Percentiles rank a stretch among this genome's conserved stretches.
Conservation (phyloP, 2,329 filamentous ascomycete species). For the Diaporthe capsici region DNA sequence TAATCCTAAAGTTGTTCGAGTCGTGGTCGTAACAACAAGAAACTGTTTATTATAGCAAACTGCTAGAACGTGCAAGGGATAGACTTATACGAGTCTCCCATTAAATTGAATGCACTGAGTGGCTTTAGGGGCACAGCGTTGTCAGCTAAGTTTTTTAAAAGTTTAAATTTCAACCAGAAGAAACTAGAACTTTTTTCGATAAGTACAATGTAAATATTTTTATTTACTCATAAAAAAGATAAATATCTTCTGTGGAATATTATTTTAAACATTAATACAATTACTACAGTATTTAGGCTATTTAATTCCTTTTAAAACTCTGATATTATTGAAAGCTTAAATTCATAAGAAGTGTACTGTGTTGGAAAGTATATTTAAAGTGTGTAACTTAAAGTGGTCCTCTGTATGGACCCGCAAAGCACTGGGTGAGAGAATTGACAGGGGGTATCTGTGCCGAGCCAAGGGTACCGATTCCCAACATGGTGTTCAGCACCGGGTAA, state of each 20-base stretch:
- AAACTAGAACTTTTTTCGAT: neutral
- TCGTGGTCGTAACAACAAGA: neutral
- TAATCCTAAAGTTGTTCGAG: neutral
- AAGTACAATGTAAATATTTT: neutral
- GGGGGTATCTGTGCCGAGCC: neutral
- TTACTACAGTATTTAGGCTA: too few relatives aligned
- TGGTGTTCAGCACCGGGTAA: constrained; percentile 19
- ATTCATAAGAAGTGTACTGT: too few relatives aligned
- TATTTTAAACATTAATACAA: neutral
- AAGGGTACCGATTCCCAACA: constrained; percentile 6
- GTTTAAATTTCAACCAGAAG: neutral
- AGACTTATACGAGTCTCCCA: neutral
- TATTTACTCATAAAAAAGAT: neutral
- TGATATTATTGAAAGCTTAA: neutral
- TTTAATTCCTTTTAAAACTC: neutral
- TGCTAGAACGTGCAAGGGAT: neutral
- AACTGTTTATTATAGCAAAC: constrained; percentile 11
- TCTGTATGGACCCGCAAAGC: neutral
- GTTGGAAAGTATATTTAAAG: neutral
- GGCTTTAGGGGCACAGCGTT: neutral
- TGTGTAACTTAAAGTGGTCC: neutral
- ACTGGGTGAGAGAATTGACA: neutral
- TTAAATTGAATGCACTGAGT: neutral
- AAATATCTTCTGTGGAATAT: neutral
- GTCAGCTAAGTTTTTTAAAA: neutral